Percentiles rank a stretch among this genome's conserved stretches.
These are phyloP conservation scores for Aspergillus fumigatus DNA, from an alignment of 2,329 filamentous ascomycete genomes.

Conservation along the genomic window DNA sequence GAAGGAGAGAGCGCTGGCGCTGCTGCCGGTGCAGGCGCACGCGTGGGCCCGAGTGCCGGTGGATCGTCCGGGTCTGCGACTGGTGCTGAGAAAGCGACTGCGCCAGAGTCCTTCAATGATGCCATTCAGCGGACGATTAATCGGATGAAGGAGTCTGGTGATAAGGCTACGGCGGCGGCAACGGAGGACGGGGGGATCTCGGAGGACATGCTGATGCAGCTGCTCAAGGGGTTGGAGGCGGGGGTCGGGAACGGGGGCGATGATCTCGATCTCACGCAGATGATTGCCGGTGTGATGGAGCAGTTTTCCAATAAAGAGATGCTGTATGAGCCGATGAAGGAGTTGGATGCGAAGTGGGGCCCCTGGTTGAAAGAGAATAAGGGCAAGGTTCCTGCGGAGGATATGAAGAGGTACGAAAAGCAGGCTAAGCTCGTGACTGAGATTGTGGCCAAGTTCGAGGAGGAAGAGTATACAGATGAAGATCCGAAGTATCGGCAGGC, in stretches of 20 bases:
- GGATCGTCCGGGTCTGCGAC: constrained; percentile 19
- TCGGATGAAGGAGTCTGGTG: constrained; percentile 85
- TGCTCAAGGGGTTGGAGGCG: constrained; percentile 82
- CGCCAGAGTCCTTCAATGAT: constrained; percentile 76
- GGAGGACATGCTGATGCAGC: constrained; percentile 83
- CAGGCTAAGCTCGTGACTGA: constrained; percentile 76
- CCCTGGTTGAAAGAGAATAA: constrained; percentile 79
- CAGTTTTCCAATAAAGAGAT: constrained; percentile 98
- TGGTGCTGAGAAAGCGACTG: constrained; percentile 17
- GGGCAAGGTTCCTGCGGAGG: constrained; percentile 58
- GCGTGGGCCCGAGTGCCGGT: constrained; percentile 17
- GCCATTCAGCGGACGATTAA: constrained; percentile 93
- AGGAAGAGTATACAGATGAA: constrained; percentile 72
- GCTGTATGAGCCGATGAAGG: constrained; percentile 97
- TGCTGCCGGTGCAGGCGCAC: constrained; percentile 14
- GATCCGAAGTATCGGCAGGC: constrained; percentile 80
- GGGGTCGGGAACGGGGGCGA: constrained; percentile 52
- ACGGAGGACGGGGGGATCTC: constrained; percentile 56
- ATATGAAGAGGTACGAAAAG: constrained; percentile 73
- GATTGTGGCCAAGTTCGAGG: constrained; percentile 86
- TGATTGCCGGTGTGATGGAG: constrained; percentile 98
- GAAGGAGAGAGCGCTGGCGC: background rate
- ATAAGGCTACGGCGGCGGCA: constrained; percentile 74
- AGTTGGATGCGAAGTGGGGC: constrained; percentile 88
- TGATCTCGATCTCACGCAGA: constrained; percentile 88